Conservation (phyloP, 768 basidiomycete species). For the Cystobasidium onofrii region DNA sequence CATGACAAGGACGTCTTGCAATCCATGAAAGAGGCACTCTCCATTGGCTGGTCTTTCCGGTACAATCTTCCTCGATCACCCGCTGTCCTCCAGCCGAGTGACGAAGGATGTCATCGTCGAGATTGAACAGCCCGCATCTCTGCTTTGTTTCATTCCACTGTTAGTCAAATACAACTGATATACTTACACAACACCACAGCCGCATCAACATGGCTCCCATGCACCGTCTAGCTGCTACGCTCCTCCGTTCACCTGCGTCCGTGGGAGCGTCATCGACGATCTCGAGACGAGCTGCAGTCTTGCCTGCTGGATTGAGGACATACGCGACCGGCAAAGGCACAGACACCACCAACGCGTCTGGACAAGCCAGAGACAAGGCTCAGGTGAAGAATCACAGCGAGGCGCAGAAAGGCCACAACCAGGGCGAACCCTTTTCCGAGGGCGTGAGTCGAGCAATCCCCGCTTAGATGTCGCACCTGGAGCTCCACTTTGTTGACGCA, state of each 20-base stretch:
- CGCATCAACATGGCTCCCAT: background rate
- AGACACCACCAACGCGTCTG: conserved; percentile 9
- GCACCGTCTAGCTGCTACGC: background rate
- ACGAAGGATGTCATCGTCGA: background rate
- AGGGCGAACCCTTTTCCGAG: background rate
- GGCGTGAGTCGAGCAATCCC: background rate
- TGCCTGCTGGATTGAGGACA: background rate
- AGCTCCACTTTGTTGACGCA: background rate
- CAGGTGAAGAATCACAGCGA: conserved; percentile 13
- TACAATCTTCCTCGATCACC: background rate
- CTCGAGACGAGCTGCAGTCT: background rate
- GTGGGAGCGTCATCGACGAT: conserved; percentile 1
- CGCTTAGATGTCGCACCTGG: background rate
- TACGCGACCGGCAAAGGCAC: conserved; percentile 8
- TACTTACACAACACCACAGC: background rate
- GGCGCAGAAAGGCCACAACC: background rate
- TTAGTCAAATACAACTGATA: too few relatives aligned
- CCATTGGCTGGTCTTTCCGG: background rate
- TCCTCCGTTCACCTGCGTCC: background rate
- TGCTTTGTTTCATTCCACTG: background rate
- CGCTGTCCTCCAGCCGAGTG: background rate
- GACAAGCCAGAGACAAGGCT: background rate
- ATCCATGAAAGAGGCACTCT: background rate
- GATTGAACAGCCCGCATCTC: background rate
- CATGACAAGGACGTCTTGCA: too few relatives aligned